Evolutionary conservation across 2,329 filamentous ascomycete species (phyloP), one percentile per base, ranked within the genome.

Genomic region (Colletotrichum cereale): DNA sequence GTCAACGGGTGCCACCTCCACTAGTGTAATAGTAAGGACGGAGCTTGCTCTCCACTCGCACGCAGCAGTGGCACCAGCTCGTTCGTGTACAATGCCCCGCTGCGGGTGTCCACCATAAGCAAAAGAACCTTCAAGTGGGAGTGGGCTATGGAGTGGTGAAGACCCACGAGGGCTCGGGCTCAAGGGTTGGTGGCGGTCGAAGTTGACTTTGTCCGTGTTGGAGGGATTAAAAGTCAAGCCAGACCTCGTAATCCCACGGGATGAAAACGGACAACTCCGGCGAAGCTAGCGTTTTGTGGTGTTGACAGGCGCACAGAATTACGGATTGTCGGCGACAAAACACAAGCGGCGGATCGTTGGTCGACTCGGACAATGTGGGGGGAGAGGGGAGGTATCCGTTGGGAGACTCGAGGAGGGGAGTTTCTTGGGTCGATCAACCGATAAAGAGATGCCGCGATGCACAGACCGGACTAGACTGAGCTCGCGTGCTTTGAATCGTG

Each of bases 171-270:
- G n/a, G 8, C 24, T 44, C 44, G 48, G 36, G n/a, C 24, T 44
- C 44, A 48, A 62, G 57, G 58, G 66, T 67, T 64, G 58, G 57
- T 52, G 57, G 64, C 44, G 64, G 64, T 36, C 18, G 64, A 71
- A 18, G 64, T 36, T 21, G 64, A 38, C 26, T 40, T 26, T 44
- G 34, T 62, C 31, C 36, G 65, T 11, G 64, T 62, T 16, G 57
- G 12, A 62, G 55, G 57, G 36, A 38, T 29, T 38, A 29, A 63
- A 29, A 31, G 26, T 14, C 34, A 16, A 60, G 29, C 36, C 34
- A 52, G 42, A 26, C 50, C 42, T 31, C n/a, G 50, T 42, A 34
- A 50, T 53, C 26, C 64, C 50, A 57, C 47, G 21, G 21, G 48
- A 57, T 26, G 26, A 29, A 24, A 18, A 2, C 21, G 29, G 40